Evolutionary conservation across 305 asterid genomes (phyloP).

Genomic region (Fraxinus albicans): DNA sequence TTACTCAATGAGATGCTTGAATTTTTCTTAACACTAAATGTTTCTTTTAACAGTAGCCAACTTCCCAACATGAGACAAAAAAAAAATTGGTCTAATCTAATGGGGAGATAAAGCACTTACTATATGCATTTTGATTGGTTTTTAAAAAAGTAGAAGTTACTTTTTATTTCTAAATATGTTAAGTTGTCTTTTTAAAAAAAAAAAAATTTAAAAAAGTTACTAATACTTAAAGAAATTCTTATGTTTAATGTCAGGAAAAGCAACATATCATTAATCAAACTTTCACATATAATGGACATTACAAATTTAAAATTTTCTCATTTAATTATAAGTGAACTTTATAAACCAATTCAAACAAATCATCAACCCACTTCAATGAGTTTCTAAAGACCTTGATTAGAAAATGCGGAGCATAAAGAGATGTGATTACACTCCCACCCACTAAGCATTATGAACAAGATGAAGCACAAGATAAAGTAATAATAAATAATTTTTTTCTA

Average conservation of each 20-base stretch:
- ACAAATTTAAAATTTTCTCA: neutral
- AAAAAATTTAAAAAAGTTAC: neutral
- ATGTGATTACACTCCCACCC: conserved; percentile 1
- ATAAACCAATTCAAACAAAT: neutral
- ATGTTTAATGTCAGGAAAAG: neutral
- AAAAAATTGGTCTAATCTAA: neutral
- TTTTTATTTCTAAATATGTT: neutral
- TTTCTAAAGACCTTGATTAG: neutral
- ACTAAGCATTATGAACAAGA: neutral
- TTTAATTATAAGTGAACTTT: neutral
- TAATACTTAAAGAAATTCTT: neutral
- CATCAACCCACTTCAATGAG: neutral
- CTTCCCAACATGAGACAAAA: neutral
- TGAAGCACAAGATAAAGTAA: neutral
- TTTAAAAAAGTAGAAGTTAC: neutral
- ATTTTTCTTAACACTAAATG: neutral
- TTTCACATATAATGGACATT: neutral
- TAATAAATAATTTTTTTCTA: neutral
- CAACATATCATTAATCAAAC: neutral
- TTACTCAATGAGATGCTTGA: neutral
- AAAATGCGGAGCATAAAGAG: neutral
- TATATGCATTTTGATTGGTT: neutral
- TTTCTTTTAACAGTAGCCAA: neutral
- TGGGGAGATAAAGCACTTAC: neutral
- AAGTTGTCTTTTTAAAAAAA: neutral